These are phyloP conservation scores for Amyloporia xantha DNA, from an alignment of 768 basidiomycete genomes.

Conservation along the genomic window DNA sequence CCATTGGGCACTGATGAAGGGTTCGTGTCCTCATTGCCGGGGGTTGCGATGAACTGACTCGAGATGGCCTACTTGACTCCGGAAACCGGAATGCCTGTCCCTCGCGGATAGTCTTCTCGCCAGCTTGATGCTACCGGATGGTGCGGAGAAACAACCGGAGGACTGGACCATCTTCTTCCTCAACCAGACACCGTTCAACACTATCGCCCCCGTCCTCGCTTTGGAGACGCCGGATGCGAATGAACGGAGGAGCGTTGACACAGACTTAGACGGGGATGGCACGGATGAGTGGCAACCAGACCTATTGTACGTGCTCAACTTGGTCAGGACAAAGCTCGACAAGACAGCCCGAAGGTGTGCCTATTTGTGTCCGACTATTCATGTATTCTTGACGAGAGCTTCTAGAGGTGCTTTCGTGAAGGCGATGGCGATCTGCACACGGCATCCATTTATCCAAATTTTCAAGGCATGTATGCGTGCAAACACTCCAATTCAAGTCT, in stretches of 20 bases:
- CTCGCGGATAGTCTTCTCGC: constrained; percentile 70
- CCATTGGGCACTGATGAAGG: constrained; percentile 92
- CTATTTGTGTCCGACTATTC: not conserved
- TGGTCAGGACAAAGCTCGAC: constrained; percentile 89
- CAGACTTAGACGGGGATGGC: constrained; percentile 23
- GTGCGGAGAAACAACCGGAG: constrained; percentile 88
- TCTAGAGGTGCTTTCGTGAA: constrained; percentile 87
- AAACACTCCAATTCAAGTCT: not conserved
- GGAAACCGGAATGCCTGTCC: no score
- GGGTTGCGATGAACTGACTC: not conserved
- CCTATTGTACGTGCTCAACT: constrained; percentile 81
- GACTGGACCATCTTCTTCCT: constrained; percentile 99
- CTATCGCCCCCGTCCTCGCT: constrained; percentile 75
- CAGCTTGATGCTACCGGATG: constrained; percentile 97
- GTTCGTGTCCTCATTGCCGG: constrained; percentile 36
- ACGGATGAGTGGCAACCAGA: constrained; percentile 29
- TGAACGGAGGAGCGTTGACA: constrained; percentile 6
- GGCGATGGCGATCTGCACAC: constrained; percentile 90
- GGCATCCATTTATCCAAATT: constrained; percentile 91
- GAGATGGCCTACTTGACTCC: not conserved
- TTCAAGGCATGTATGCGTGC: constrained; percentile 66
- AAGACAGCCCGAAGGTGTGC: constrained; percentile 69
- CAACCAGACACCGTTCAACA: constrained; percentile 88
- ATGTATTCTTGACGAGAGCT: not conserved
- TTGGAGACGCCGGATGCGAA: constrained; percentile 44